phyloP scores from a whole-genome alignment of 1,284 basidiomycete genomes.

The Xerocomus nothofagi region DNA sequence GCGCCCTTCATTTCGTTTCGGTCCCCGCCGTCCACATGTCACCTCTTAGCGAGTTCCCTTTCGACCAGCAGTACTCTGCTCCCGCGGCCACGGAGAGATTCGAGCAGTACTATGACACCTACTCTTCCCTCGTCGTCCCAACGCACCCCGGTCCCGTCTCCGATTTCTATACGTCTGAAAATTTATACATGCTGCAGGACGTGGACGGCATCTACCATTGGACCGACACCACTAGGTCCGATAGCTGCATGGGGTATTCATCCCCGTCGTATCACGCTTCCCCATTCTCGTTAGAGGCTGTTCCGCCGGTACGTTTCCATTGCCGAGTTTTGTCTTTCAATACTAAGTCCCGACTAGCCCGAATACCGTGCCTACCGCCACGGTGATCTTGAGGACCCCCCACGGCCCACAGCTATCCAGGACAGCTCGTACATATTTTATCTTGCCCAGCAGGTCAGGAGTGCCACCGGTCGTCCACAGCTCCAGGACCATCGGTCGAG shows the following conservation, averaged over 20 bases:
- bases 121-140: slow-evolving; percentile 19
- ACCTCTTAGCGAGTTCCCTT: slow-evolving; percentile 21
- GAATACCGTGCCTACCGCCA: slow-evolving; percentile 22
- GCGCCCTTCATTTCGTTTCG: slow-evolving; percentile 25
- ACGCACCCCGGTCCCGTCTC: slow-evolving; percentile 11
- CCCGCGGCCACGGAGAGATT: slow-evolving; percentile 13
- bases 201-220: slow-evolving; percentile 33
- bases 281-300: slow-evolving; percentile 16
- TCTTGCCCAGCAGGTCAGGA: slow-evolving; percentile 26
- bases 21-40: slow-evolving; percentile 26
- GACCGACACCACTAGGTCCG: slow-evolving; percentile 30
- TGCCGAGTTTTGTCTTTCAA: background rate
- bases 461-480: slow-evolving; percentile 21
- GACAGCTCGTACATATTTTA: slow-evolving; percentile 26
- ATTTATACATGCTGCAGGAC: slow-evolving; percentile 34
- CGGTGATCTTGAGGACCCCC: slow-evolving; percentile 14
- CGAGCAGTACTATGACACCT: slow-evolving; percentile 29
- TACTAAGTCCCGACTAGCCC: slow-evolving; percentile 18
- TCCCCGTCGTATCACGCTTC: slow-evolving; percentile 24
- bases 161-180: slow-evolving; percentile 32
- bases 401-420: slow-evolving; percentile 20
- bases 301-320: slow-evolving; percentile 22
- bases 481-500: slow-evolving; percentile 36
- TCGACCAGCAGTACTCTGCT: slow-evolving; percentile 22
- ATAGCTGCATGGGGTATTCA: slow-evolving; percentile 25